phyloP scores from a whole-genome alignment of 129 eudicot species.

The Pseudognaphalium luteoalbum region DNA sequence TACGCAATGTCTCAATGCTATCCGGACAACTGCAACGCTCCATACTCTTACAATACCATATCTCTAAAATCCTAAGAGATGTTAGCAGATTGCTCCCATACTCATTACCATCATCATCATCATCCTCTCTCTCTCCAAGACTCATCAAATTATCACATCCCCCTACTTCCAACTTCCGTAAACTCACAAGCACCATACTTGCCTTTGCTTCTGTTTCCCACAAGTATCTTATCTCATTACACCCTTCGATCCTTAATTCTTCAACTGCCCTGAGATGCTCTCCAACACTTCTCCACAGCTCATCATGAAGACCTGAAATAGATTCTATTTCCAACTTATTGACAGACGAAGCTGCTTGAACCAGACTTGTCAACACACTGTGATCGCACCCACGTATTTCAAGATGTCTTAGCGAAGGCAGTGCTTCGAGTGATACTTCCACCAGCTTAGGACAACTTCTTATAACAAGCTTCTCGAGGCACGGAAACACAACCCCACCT shows the following conservation, averaged over 20 bases:
- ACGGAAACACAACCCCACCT: conserved; percentile 22
- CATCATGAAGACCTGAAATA: conserved; percentile 28
- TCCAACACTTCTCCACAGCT: conserved; percentile 21
- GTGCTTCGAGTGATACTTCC: conserved; percentile 6
- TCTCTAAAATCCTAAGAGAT: conserved; percentile 7
- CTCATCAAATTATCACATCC: conserved; percentile 11
- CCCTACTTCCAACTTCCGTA: background rate
- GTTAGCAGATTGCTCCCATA: conserved; percentile 10
- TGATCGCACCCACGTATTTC: background rate
- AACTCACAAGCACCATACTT: conserved; percentile 17
- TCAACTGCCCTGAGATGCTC: background rate
- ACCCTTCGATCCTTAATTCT: background rate
- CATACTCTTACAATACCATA: background rate
- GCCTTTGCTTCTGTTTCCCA: conserved; percentile 25
- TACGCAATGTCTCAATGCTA: background rate
- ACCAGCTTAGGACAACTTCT: conserved; percentile 10
- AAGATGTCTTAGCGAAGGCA: conserved; percentile 18
- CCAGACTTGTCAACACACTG: conserved; percentile 5
- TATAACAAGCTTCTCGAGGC: background rate
- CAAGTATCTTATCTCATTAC: conserved; percentile 25
- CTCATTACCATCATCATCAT: background rate
- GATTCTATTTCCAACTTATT: background rate
- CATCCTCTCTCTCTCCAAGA: background rate
- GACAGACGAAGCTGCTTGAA: conserved; percentile 7
- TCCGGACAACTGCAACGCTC: conserved; percentile 8